phyloP scores from a whole-genome alignment of 2,329 filamentous ascomycete species.

The Curvularia sp. region DNA sequence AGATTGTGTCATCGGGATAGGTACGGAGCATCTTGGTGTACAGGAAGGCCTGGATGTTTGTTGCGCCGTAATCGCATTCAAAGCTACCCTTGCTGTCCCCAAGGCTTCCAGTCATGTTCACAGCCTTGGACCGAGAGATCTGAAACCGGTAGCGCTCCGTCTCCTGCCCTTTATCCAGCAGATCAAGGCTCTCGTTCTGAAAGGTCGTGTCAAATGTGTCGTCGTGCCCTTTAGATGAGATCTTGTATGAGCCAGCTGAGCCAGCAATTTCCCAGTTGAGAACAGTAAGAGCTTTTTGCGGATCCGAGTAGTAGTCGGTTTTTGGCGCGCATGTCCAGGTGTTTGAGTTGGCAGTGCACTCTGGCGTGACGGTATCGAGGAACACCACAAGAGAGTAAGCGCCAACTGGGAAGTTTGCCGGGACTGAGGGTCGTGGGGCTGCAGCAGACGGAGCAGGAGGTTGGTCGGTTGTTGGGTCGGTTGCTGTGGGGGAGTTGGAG shows the following conservation, averaged over 20 bases:
- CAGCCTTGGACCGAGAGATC: conserved; percentile 60
- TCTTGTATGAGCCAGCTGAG: conserved; percentile 52
- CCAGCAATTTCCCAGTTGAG: conserved; percentile 69
- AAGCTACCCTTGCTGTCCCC: conserved; percentile 56
- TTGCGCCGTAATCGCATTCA: conserved; percentile 66
- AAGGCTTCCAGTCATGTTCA: conserved; percentile 57
- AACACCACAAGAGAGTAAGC: conserved; percentile 67
- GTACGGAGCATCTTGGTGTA: conserved; percentile 63
- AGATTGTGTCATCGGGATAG: conserved; percentile 44
- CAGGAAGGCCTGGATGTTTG: conserved; percentile 63
- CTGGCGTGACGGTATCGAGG: conserved; percentile 60
- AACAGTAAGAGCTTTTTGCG: conserved; percentile 54
- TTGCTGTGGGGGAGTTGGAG: conserved; percentile 12
- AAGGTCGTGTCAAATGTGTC: conserved; percentile 66
- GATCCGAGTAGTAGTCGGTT: conserved; percentile 55
- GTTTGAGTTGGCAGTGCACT: conserved; percentile 64
- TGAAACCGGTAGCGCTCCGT: conserved; percentile 67
- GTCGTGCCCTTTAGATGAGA: conserved; percentile 60
- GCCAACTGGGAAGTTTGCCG: conserved; percentile 64
- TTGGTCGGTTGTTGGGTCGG: conserved; percentile 15
- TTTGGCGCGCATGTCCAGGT: conserved; percentile 71
- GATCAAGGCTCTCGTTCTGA: conserved; percentile 57
- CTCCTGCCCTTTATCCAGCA: conserved; percentile 57
- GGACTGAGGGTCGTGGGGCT: conserved; percentile 22
- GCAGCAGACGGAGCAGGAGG: conserved; percentile 27